These are phyloP conservation scores for Russula earlei DNA, from an alignment of 768 basidiomycete genomes.

Conservation along the genomic window DNA sequence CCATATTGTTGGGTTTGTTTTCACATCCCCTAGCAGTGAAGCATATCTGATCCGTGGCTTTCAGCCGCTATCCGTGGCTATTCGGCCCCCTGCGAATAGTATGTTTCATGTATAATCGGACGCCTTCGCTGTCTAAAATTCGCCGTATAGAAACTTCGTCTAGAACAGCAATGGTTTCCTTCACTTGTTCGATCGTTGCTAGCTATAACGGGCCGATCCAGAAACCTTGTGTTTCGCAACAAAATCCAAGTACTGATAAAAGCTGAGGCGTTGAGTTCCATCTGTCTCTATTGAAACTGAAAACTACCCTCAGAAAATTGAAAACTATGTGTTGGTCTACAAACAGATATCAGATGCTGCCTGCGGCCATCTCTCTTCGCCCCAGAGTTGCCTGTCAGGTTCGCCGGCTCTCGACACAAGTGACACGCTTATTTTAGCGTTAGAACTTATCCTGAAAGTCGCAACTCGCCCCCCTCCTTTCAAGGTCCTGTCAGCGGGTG, in stretches of 20 bases:
- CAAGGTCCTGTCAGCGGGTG: background rate
- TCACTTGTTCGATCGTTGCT: conserved; percentile 14
- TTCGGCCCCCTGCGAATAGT: conserved; percentile 65
- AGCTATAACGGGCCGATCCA: conserved; percentile 8
- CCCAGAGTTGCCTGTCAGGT: background rate
- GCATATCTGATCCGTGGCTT: conserved; percentile 1
- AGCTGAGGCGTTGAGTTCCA: background rate
- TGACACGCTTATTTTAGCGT: conserved; percentile 9
- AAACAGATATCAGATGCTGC: background rate
- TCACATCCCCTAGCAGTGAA: background rate
- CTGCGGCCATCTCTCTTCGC: background rate
- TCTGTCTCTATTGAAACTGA: background rate
- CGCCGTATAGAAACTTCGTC: conserved; percentile 8
- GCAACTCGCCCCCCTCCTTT: conserved; percentile 8
- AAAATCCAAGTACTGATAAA: background rate
- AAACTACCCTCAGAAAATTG: background rate
- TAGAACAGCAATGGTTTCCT: conserved; percentile 16
- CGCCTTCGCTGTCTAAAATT: background rate
- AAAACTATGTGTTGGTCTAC: background rate
- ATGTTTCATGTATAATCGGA: conserved; percentile 19
- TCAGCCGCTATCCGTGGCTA: conserved; percentile 66
- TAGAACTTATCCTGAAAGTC: conserved; percentile 11
- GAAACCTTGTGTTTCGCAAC: background rate
- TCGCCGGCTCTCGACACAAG: background rate
- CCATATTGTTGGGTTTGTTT: conserved; percentile 16